Percentiles rank a stretch among this genome's conserved stretches.
Evolutionary conservation across 2,329 filamentous ascomycete species (phyloP).

Genomic region (Penicillium concentricum): DNA sequence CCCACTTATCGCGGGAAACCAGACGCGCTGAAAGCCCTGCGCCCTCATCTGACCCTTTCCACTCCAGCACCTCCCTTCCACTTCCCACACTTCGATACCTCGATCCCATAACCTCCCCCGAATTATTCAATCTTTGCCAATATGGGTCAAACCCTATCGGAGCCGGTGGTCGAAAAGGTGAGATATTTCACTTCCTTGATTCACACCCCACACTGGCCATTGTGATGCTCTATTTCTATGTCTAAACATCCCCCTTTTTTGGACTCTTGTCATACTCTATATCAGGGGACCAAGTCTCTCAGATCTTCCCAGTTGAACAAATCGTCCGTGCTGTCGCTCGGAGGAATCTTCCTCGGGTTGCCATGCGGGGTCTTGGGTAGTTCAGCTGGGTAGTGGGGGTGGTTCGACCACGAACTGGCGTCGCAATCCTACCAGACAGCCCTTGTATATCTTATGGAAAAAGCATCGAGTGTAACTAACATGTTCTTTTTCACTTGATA

Average conservation of each 20-base stretch:
- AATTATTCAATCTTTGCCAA: conserved; percentile 33
- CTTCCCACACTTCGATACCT: conserved; percentile 13
- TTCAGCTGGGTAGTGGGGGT: conserved; percentile 9
- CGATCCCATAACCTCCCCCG: conserved; percentile 12
- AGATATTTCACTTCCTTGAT: conserved; percentile 18
- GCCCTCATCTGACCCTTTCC: conserved; percentile 29
- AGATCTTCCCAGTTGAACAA: not conserved
- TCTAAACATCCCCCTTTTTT: not conserved
- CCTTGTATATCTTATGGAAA: not conserved
- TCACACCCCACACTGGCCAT: conserved; percentile 26
- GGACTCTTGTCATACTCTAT: not conserved
- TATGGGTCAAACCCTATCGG: conserved; percentile 99
- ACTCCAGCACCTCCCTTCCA: conserved; percentile 20
- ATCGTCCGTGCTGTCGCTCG: not conserved
- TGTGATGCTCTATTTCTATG: not conserved
- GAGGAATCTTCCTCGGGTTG: conserved; percentile 4
- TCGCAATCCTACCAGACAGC: not conserved
- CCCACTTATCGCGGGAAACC: conserved; percentile 26
- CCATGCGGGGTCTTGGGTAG: conserved; percentile 7
- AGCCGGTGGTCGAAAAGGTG: conserved; percentile 99
- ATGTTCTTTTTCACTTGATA: conserved; percentile 4
- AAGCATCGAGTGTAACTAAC: not conserved
- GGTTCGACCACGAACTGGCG: not conserved
- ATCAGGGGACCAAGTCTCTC: not conserved
- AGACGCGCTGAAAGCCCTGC: conserved; percentile 28